These are phyloP conservation scores for Zizania latifolia DNA, from an alignment of 176 grass and related monocot genomes.

Conservation along the genomic window DNA sequence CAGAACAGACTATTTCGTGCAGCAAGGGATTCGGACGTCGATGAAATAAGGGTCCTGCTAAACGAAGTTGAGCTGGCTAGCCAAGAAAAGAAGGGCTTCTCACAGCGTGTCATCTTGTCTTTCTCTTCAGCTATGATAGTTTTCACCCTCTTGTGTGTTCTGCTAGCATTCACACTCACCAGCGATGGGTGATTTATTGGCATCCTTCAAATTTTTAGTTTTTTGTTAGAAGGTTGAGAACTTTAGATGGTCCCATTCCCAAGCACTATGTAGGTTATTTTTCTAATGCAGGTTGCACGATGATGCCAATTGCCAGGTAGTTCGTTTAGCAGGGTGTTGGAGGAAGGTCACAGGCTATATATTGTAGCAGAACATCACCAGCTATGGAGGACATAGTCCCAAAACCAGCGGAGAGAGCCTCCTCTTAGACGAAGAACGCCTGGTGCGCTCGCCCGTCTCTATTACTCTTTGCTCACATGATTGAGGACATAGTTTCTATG, in stretches of 20 bases:
- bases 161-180: slow-evolving; percentile 64
- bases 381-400: no score
- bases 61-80: slow-evolving; percentile 66
- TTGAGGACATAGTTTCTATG: no score
- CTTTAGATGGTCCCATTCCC: neutral
- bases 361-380: no score
- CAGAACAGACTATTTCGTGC: slow-evolving; percentile 49
- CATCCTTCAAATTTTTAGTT: neutral
- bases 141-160: slow-evolving; percentile 56
- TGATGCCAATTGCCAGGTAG: neutral
- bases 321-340: neutral
- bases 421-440: no score
- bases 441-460: no score
- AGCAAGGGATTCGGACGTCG: slow-evolving; percentile 71
- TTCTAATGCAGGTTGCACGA: neutral
- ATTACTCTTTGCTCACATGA: no score
- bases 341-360: no score
- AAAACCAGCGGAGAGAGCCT: no score
- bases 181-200: slow-evolving; percentile 61
- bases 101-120: slow-evolving; percentile 38
- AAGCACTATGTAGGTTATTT: neutral
- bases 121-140: slow-evolving; percentile 51
- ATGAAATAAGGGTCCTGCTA: slow-evolving; percentile 58
- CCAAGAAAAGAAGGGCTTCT: slow-evolving; percentile 50
- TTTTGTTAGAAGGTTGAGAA: neutral